A percentile compares a stretch with the other conserved stretches of the same genome.
phyloP scores from a whole-genome alignment of 805 yeast species.

The Kluyveromyces starmeri region DNA sequence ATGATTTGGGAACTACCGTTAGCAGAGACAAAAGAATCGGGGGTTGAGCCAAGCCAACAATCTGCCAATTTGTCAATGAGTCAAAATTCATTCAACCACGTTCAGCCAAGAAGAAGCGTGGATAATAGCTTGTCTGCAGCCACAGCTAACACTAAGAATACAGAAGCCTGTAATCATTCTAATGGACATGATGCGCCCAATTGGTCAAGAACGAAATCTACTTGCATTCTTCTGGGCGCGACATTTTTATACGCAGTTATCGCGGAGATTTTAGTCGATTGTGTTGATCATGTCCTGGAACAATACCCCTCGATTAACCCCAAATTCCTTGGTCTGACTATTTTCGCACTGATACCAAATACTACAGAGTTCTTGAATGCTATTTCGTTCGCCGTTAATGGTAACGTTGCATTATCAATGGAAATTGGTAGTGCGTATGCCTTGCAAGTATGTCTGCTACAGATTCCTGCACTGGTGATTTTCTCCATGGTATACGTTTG shows the following conservation, averaged over 20 bases:
- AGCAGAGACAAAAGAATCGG: constrained; percentile 15
- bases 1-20: constrained; percentile 82
- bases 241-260: constrained; percentile 84
- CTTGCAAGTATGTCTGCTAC: constrained; percentile 85
- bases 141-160: constrained; percentile 9
- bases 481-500: constrained; percentile 50
- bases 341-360: constrained; percentile 93
- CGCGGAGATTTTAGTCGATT: constrained; percentile 89
- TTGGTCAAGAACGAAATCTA: constrained; percentile 83
- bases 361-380: constrained; percentile 96
- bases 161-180: constrained; percentile 26
- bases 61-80: constrained; percentile 1
- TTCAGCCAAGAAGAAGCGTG: neutral
- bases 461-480: constrained; percentile 82
- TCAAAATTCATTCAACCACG: neutral
- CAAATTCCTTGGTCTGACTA: constrained; percentile 84
- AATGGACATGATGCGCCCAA: constrained; percentile 95
- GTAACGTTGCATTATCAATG: constrained; percentile 93
- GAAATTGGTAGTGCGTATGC: constrained; percentile 98
- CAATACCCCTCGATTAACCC: constrained; percentile 71
- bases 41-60: constrained; percentile 5
- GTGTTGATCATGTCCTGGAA: constrained; percentile 78
- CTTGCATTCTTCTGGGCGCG: constrained; percentile 73
- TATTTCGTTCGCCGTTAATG: constrained; percentile 90
- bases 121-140: neutral